Base-by-base conservation (phyloP, 257 asterid genomes). In the Solanum arcanum region DNA sequence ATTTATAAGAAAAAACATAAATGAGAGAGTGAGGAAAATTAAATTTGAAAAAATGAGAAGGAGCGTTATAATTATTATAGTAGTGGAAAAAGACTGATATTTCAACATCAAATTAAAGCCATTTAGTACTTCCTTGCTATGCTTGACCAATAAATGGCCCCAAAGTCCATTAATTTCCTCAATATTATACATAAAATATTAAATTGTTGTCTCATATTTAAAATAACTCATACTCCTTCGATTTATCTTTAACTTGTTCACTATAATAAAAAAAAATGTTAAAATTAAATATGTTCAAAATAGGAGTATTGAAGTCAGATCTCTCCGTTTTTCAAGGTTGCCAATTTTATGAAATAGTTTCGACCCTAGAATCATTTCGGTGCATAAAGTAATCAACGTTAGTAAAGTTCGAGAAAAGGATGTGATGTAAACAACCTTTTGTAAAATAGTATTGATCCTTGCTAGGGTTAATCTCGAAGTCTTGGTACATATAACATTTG, bases 1-100 rank as follows among this genome's bases (percentile, higher is more conserved):
- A 42, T 56, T 56, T 46, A 80, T 80, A 80, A 15, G 66, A 47
- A 47, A 47, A 47, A 80, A 27, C 62, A 47, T 47, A 47, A 47
- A 29, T 47, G 73, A 68, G 75, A 29, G 8, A 44, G 15, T n/a
- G 15, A 15, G 9, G 25, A 72, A 72, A 33, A 9, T 72, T 72
- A 72, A 33, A 72, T 72, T 23, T n/a, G 83, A 46, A 16, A 23
- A 73, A 80, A 80, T 80, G 42, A 47, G 9, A 46, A 27, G 84
- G 84, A 27, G 68, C 84, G 18, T 80, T 14, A 47, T n/a, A 80
- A 46, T 80, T 80, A 47, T 35, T 37, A 21, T 37, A 20, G 29
- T 47, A 47, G 66, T 80, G 84, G 84, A 27, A 47, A 47, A 80
- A 13, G 66, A 78, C 27, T 47, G 66, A 80, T 80, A 80, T 80